These are phyloP conservation scores for Pichia membranifaciens DNA, from an alignment of 805 yeast species.

Conservation along the genomic window DNA sequence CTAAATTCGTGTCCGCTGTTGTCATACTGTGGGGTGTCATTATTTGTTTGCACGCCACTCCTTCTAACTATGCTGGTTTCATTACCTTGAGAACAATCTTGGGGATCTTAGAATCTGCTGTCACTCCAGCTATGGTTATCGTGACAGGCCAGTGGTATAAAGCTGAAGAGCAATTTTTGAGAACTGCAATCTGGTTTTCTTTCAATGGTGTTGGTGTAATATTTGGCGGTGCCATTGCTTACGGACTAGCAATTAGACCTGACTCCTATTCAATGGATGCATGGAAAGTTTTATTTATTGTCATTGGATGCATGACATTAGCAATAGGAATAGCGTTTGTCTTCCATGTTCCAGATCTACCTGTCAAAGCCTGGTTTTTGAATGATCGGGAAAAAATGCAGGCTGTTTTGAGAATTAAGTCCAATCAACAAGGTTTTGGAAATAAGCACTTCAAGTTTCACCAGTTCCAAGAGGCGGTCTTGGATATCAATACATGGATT, in stretches of 20 bases:
- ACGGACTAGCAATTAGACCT: constrained; percentile 27
- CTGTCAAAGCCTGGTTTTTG: constrained; percentile 31
- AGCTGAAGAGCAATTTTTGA: constrained; percentile 28
- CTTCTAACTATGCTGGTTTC: constrained; percentile 42
- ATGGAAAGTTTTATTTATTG: constrained; percentile 32
- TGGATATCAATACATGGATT: constrained; percentile 37
- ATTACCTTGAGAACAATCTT: constrained; percentile 42
- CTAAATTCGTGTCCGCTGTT: constrained; percentile 29
- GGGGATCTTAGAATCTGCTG: constrained; percentile 37
- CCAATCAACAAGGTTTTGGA: constrained; percentile 33
- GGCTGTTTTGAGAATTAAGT: constrained; percentile 27
- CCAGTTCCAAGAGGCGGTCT: constrained; percentile 26
- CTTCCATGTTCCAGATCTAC: constrained; percentile 29
- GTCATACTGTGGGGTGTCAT: constrained; percentile 41
- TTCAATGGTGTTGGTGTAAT: constrained; percentile 28
- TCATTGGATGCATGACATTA: constrained; percentile 30
- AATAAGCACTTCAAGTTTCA: constrained; percentile 23
- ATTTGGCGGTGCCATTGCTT: constrained; percentile 29
- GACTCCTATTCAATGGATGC: constrained; percentile 20
- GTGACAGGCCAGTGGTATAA: constrained; percentile 31
- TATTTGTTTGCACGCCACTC: constrained; percentile 42
- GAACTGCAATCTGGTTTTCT: constrained; percentile 28
- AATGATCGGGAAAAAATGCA: constrained; percentile 33
- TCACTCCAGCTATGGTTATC: constrained; percentile 33
- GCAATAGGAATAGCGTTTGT: constrained; percentile 28